Evolutionary conservation across 1,139 yeast species (phyloP).

Genomic region (Lodderomyces jiufengensis): DNA sequence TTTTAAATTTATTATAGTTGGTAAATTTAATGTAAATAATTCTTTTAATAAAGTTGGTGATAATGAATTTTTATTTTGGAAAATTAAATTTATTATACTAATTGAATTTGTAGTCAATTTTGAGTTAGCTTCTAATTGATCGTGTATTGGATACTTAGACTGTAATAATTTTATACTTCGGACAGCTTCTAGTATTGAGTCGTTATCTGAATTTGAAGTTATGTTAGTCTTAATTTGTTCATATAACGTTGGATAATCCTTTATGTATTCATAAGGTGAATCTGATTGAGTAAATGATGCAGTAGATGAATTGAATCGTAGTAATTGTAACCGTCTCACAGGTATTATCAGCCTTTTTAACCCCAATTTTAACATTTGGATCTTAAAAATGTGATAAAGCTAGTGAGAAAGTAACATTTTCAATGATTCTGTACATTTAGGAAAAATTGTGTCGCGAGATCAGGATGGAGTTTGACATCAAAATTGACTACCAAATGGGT

Average conservation of each 20-base stretch:
- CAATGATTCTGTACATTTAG: too few relatives aligned
- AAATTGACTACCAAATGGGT: too few relatives aligned
- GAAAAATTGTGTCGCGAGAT: too few relatives aligned
- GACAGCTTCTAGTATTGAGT: slow-evolving; percentile 16
- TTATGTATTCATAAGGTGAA: slow-evolving; percentile 14
- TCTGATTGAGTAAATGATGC: too few relatives aligned
- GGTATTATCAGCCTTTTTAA: background rate
- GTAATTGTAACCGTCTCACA: background rate
- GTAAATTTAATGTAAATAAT: slow-evolving; percentile 34
- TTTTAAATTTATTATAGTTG: slow-evolving; percentile 26
- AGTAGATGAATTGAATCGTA: background rate
- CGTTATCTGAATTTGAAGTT: slow-evolving; percentile 6
- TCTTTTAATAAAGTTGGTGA: slow-evolving; percentile 23
- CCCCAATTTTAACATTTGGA: background rate
- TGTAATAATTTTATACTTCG: slow-evolving; percentile 22
- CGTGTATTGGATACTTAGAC: slow-evolving; percentile 12
- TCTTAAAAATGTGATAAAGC: too few relatives aligned
- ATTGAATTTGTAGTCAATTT: slow-evolving; percentile 19
- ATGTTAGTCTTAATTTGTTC: slow-evolving; percentile 8
- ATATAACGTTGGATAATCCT: slow-evolving; percentile 11
- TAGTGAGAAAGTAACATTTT: too few relatives aligned
- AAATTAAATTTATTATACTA: slow-evolving; percentile 16
- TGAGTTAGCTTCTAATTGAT: slow-evolving; percentile 13
- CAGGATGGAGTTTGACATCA: too few relatives aligned
- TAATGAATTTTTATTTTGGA: slow-evolving; percentile 20